Percentiles rank a stretch among this genome's conserved stretches.
Evolutionary conservation across 2,329 filamentous ascomycete genomes (phyloP).

Genomic region (Penicillium hesseltinei): DNA sequence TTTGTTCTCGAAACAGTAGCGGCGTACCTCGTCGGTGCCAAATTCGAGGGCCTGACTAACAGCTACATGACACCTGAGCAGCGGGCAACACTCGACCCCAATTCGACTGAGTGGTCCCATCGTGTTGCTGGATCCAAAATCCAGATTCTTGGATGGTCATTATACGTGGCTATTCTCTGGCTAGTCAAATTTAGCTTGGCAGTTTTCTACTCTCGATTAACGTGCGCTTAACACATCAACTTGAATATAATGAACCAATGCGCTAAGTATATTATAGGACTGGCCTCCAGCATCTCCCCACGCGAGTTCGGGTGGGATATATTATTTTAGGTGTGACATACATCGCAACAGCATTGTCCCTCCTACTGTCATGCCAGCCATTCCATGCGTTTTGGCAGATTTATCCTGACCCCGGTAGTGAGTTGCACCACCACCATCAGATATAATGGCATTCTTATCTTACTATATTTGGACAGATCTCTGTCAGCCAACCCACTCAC

Average conservation of each 20-base stretch:
- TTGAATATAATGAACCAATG: neutral
- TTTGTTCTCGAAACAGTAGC: slow-evolving; percentile 51
- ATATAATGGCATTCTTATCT: neutral
- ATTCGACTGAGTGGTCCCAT: slow-evolving; percentile 46
- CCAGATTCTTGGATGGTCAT: slow-evolving; percentile 54
- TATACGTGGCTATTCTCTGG: slow-evolving; percentile 54
- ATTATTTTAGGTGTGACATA: slow-evolving; percentile 49
- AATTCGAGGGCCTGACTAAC: slow-evolving; percentile 53
- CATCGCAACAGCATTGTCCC: slow-evolving; percentile 47
- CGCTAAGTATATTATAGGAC: slow-evolving; percentile 28
- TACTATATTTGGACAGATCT: slow-evolving; percentile 30
- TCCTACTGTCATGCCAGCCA: slow-evolving; percentile 54
- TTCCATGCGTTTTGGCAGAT: slow-evolving; percentile 60
- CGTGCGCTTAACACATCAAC: slow-evolving; percentile 28
- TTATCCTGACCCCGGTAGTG: slow-evolving; percentile 56
- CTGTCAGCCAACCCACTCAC: slow-evolving; percentile 50
- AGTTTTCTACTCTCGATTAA: slow-evolving; percentile 56
- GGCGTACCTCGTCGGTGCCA: slow-evolving; percentile 49
- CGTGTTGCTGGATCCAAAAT: slow-evolving; percentile 53
- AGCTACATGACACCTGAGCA: slow-evolving; percentile 54
- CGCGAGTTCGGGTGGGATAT: slow-evolving; percentile 52
- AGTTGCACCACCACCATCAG: slow-evolving; percentile 24
- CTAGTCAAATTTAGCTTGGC: slow-evolving; percentile 54
- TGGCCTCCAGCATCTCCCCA: slow-evolving; percentile 39
- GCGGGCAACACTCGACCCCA: slow-evolving; percentile 45